Base-by-base conservation (phyloP, 192 early-diverging fungal species). In the Allomyces arbusculus region DNA sequence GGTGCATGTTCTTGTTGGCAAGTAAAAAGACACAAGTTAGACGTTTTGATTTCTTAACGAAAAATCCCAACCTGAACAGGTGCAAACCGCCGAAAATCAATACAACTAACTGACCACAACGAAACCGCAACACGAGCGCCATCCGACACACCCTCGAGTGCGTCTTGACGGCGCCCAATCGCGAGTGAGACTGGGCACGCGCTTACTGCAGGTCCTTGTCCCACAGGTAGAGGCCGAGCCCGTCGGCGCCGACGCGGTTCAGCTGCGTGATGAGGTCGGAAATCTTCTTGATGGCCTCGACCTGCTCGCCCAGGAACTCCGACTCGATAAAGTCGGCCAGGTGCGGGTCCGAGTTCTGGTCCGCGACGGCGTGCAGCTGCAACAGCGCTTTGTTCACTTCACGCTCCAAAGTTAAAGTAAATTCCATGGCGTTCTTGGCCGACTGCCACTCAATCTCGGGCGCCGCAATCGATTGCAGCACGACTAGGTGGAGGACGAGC, bases 311-410 rank as follows among this genome's bases (percentile, higher is more conserved):
- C 20, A 83, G 70, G 67, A 74, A 80, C 19, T 69, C 70, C 20
- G 73, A 68, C 63, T 80, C 79, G 67, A 80, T 70, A 55, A 78
- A 80, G 25, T 83, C 79, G 63, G 74, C 76, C 64, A 80, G 69
- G 66, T 83, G 79, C 26, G 81, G 74, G 66, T 83, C 81, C 67
- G 68, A 72, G 62, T 76, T 76, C 28, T 72, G 71, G 62, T 79
- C 81, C 0, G 69, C 76, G 43, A 79, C 68, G 64, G 78, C 76
- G 70, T 80, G 79, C 45, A 80, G 70, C 63, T 83, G 80, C 44
- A 80, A 67, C 11, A 83, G 69, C 19, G 73, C 71, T 66, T 79
- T 83, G 74, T 80, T 83, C 66, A 82, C 81, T 73, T 82, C 80
- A 77, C 80, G 80, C 67, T 82, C 81, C 20, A 82, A 69, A 64